phyloP scores from a whole-genome alignment of 768 basidiomycete species.

The Lentinula detonsa region DNA sequence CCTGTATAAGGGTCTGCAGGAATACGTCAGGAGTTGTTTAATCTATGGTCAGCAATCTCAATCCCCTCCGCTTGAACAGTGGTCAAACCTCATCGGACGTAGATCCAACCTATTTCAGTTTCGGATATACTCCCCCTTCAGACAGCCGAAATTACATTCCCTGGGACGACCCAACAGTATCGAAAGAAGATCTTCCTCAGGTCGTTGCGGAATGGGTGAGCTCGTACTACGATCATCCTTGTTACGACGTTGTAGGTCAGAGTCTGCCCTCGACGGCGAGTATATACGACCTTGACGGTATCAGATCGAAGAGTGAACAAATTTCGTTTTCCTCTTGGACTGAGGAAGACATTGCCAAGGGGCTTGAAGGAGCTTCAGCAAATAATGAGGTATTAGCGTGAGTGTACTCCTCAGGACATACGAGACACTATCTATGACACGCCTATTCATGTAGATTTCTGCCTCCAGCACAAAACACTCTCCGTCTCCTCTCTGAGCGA shows the following conservation, averaged over 20 bases:
- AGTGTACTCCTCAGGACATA: background rate
- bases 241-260: background rate
- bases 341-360: constrained; percentile 3
- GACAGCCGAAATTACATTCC: constrained; percentile 5
- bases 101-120: constrained; percentile 9
- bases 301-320: background rate
- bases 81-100: background rate
- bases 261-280: background rate
- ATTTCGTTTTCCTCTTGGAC: constrained; percentile 7
- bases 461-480: background rate
- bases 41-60: constrained; percentile 10
- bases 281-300: constrained; percentile 1
- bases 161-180: constrained; percentile 5
- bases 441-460: background rate
- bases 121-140: constrained; percentile 11
- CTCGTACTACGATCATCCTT: constrained; percentile 11
- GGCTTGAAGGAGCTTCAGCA: constrained; percentile 1
- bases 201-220: constrained; percentile 8
- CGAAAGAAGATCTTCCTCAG: constrained; percentile 5
- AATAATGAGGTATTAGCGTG: background rate
- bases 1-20: background rate
- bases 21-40: constrained; percentile 10
- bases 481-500: background rate
- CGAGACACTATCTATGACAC: background rate
- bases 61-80: background rate